Evolutionary conservation across 148 eudicot species (phyloP).

Genomic region (Camellia granthamiana): DNA sequence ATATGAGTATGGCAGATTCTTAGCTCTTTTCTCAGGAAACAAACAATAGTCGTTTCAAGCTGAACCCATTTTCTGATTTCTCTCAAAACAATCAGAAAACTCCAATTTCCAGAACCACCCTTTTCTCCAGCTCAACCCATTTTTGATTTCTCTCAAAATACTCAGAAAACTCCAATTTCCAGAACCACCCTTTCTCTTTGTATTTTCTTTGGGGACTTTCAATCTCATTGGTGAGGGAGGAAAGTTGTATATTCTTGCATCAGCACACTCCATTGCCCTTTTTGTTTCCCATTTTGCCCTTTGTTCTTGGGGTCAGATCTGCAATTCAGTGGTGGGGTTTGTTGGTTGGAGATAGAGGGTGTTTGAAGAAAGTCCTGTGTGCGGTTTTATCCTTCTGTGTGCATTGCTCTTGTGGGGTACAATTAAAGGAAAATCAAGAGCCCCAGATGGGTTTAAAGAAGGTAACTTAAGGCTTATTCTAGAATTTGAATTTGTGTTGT

Average conservation of each 20-base stretch:
- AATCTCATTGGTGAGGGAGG: neutral
- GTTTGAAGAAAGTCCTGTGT: neutral
- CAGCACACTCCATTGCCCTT: neutral
- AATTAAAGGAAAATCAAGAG: neutral
- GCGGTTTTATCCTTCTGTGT: neutral
- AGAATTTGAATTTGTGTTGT: neutral
- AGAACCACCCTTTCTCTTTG: neutral
- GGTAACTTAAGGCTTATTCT: neutral
- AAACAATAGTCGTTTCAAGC: neutral
- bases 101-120: neutral
- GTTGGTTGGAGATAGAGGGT: neutral
- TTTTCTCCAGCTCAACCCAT: neutral
- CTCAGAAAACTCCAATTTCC: neutral
- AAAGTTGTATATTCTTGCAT: neutral
- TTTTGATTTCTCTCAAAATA: neutral
- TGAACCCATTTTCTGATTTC: neutral
- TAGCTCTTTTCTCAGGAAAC: neutral
- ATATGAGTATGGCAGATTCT: neutral
- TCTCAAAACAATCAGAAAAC: neutral
- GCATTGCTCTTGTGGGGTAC: neutral
- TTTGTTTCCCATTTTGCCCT: neutral
- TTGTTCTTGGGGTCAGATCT: slow-evolving; percentile 7
- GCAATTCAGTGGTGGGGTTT: neutral
- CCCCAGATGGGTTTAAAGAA: neutral
- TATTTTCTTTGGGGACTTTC: neutral